Evolutionary conservation across 768 basidiomycete species (phyloP), one percentile per base, ranked within the genome.

Genomic region (Ephemerocybe angulata): DNA sequence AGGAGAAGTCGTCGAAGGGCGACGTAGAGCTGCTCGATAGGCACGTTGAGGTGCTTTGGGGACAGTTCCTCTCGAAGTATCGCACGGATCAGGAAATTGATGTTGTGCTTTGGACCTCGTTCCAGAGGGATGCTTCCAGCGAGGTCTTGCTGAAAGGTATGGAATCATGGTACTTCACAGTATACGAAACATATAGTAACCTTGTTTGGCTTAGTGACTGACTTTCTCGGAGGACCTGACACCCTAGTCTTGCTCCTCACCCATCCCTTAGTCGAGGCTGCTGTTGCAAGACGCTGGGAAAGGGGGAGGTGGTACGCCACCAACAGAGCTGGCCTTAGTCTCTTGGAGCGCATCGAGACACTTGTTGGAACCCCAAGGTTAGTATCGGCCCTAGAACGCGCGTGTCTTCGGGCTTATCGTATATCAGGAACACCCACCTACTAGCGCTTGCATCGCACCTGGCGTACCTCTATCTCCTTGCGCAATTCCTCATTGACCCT

Each of bases 71-170:
- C 10, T 58, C 65, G 15, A 72, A 70, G 19, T 71, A 73, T 50
- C 73, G 75, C 17, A 70, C 65, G 22, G 57, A 69, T 8, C 62
- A 60, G 22, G 77, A 83, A 51, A 68, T 85, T 17, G 72, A 81
- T 48, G 70, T 71, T 4, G 68, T 77, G 13, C 63, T 85, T 25
- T 85, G 83, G 83, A 67, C 70, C 4, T 54, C 63, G 10, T 82
- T 81, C 54, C 69, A 69, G 3, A 53, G 71, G 25, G 65, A 70
- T 43, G 65, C 70, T 13, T 62, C 58, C 21, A 60, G 59, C 7
- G 3, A 42, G 3, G 50, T 49, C 21, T 25, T 52, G 27, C 49
- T 67, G 29, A 65, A 72, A 67, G 76, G 76, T 71, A 57, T 40
- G 67, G 55, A 17, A 19, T 28, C 42, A 15, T 40, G 11, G 24